phyloP scores from a whole-genome alignment of 1,284 basidiomycete genomes.

The Irpex rosettiformis region DNA sequence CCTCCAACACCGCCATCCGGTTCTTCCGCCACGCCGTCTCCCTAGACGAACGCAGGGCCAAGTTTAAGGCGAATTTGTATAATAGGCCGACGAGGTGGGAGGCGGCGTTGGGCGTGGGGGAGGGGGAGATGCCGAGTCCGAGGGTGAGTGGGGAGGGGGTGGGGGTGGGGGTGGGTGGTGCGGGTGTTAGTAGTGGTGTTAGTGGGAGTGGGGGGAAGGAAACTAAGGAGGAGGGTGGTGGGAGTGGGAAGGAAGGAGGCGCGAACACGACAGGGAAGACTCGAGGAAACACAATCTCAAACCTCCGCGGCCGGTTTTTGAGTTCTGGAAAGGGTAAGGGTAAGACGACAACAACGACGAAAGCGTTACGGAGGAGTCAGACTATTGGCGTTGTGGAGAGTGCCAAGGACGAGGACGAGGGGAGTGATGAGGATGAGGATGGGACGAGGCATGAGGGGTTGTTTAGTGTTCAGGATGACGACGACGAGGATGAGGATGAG shows the following conservation, averaged over 20 bases:
- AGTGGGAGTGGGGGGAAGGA: not conserved
- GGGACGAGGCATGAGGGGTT: too few relatives aligned
- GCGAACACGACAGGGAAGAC: not conserved
- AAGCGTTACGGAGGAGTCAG: not conserved
- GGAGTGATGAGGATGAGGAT: not conserved
- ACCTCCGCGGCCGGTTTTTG: not conserved
- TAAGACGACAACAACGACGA: not conserved
- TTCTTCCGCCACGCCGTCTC: constrained; percentile 38
- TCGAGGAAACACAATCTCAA: not conserved
- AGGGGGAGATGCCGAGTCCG: constrained; percentile 35
- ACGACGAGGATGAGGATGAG: not conserved
- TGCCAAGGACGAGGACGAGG: not conserved
- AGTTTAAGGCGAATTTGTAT: constrained; percentile 40
- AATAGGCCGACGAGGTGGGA: constrained; percentile 17
- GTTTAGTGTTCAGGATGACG: not conserved
- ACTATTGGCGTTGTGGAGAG: not conserved
- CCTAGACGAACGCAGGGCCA: constrained; percentile 37
- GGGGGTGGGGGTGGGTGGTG: not conserved
- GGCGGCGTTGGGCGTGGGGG: constrained; percentile 33
- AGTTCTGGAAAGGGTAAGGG: too few relatives aligned
- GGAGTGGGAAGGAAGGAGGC: not conserved
- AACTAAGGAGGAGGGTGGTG: not conserved
- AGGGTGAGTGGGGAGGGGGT: not conserved
- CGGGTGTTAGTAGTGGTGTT: not conserved
- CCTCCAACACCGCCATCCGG: constrained; percentile 17